Evolutionary conservation across 805 yeast species (phyloP).

Genomic region (Yarrowia hollandica): DNA sequence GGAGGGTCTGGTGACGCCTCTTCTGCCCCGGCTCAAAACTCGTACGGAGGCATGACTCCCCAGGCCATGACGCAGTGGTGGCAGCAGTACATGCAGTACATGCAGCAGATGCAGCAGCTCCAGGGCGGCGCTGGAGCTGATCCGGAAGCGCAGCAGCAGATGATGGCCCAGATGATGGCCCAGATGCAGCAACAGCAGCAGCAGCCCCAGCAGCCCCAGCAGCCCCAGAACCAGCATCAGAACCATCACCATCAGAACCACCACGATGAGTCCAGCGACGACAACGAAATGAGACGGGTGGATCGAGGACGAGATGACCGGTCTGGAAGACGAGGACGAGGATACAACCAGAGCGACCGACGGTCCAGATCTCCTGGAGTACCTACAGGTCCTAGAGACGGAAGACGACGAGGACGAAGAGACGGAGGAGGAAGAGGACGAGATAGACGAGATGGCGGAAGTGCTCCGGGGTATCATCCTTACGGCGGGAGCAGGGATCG

Average conservation of each 20-base stretch:
- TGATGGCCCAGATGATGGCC: conserved; percentile 21
- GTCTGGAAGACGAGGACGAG: conserved; percentile 20
- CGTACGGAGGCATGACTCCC: conserved; percentile 27
- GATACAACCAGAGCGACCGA: conserved; percentile 11
- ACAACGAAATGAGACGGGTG: conserved; percentile 21
- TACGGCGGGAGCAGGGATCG: neutral
- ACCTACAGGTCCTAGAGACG: conserved; percentile 25
- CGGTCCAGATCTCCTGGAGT: conserved; percentile 17
- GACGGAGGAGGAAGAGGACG: conserved; percentile 4
- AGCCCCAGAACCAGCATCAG: neutral
- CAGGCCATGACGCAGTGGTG: conserved; percentile 30
- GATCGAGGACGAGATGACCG: conserved; percentile 28
- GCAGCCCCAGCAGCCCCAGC: neutral
- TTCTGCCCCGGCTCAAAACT: conserved; percentile 4
- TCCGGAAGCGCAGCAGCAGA: conserved; percentile 16
- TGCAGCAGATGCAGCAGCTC: conserved; percentile 23
- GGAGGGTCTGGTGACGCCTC: neutral
- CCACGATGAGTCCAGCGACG: conserved; percentile 4
- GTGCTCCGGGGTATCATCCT: conserved; percentile 1
- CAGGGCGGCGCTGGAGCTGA: conserved; percentile 1
- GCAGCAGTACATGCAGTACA: conserved; percentile 27
- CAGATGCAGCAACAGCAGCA: conserved; percentile 23
- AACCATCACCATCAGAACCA: neutral
- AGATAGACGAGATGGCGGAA: neutral
- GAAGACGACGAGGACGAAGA: conserved; percentile 8